phyloP scores from a whole-genome alignment of 345 rosid genomes.

The Clausena lansium region DNA sequence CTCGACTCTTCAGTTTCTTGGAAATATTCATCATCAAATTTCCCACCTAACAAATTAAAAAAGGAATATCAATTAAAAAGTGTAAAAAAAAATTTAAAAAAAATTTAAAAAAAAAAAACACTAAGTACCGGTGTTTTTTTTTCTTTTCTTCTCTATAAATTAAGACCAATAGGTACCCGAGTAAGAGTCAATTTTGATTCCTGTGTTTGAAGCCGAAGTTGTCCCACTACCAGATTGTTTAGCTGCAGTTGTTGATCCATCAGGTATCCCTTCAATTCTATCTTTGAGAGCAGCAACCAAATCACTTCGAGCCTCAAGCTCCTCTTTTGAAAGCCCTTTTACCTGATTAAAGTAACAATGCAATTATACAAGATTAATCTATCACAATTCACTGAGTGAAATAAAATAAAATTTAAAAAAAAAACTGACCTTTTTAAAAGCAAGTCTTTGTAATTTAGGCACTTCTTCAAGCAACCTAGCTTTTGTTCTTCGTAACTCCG shows the following conservation, averaged over 20 bases:
- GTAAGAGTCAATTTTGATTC: slow-evolving; percentile 50
- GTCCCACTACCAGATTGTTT: slow-evolving; percentile 42
- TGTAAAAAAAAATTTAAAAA: background rate
- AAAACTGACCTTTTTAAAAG: slow-evolving; percentile 49
- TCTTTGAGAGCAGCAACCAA: slow-evolving; percentile 55
- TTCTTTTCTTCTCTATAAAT: too few species aligned
- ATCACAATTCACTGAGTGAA: background rate
- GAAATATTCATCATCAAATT: slow-evolving; percentile 49
- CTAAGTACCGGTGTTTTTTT: background rate
- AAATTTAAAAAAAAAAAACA: background rate
- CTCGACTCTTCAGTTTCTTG: slow-evolving; percentile 54
- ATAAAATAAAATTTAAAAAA: background rate
- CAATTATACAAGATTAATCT: too few species aligned
- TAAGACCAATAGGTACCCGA: slow-evolving; percentile 21
- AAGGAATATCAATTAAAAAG: background rate
- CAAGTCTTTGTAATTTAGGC: slow-evolving; percentile 63
- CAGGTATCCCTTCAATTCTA: slow-evolving; percentile 61
- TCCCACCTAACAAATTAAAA: slow-evolving; percentile 28
- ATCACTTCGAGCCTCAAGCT: slow-evolving; percentile 57
- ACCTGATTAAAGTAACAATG: slow-evolving; percentile 22
- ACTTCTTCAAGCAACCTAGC: slow-evolving; percentile 60
- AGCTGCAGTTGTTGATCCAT: slow-evolving; percentile 45
- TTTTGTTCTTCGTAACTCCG: slow-evolving; percentile 65
- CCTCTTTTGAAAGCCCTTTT: slow-evolving; percentile 60
- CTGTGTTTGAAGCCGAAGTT: slow-evolving; percentile 38